A percentile compares a stretch with the other conserved stretches of the same genome.
Conservation (phyloP, 495 filamentous ascomycete species). For the Xylaria intraflava region DNA sequence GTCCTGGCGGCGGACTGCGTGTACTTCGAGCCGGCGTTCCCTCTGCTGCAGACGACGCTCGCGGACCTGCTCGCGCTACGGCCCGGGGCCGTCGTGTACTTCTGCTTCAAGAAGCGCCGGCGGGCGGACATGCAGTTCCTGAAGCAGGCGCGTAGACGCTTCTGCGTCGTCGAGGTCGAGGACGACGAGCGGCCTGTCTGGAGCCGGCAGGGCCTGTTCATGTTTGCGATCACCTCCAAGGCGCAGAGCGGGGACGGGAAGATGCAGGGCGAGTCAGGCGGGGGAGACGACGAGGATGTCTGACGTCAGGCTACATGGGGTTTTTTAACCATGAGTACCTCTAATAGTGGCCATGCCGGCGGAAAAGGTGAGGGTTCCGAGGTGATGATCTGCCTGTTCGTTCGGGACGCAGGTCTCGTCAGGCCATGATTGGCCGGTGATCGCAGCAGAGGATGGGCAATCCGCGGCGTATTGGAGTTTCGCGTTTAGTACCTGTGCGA, state of each 20-base stretch:
- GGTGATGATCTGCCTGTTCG: not conserved
- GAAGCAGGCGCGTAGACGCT: slow-evolving; percentile 58
- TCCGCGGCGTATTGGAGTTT: not conserved
- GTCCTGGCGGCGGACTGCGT: slow-evolving; percentile 94
- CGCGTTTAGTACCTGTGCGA: not conserved
- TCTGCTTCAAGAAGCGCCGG: slow-evolving; percentile 90
- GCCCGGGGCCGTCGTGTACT: slow-evolving; percentile 65
- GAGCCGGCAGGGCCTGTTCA: slow-evolving; percentile 55
- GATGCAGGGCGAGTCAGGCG: not conserved
- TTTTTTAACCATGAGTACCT: not conserved
- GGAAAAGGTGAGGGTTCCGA: not conserved
- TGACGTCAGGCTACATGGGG: not conserved
- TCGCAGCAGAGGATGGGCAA: not conserved
- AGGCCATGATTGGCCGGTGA: not conserved
- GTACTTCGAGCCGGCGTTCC: slow-evolving; percentile 94
- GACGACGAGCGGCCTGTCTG: slow-evolving; percentile 56
- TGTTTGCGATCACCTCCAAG: slow-evolving; percentile 46
- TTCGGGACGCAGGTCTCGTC: not conserved
- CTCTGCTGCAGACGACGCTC: slow-evolving; percentile 75
- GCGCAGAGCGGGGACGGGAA: not conserved
- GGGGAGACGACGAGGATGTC: not conserved
- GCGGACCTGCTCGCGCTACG: slow-evolving; percentile 49
- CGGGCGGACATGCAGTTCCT: slow-evolving; percentile 68
- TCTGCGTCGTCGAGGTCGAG: slow-evolving; percentile 58
- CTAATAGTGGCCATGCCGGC: not conserved